Percentiles rank a stretch among this genome's conserved stretches.
These are phyloP conservation scores for Wickerhamomyces sp. DNA, from an alignment of 1,139 yeast genomes.

Conservation along the genomic window DNA sequence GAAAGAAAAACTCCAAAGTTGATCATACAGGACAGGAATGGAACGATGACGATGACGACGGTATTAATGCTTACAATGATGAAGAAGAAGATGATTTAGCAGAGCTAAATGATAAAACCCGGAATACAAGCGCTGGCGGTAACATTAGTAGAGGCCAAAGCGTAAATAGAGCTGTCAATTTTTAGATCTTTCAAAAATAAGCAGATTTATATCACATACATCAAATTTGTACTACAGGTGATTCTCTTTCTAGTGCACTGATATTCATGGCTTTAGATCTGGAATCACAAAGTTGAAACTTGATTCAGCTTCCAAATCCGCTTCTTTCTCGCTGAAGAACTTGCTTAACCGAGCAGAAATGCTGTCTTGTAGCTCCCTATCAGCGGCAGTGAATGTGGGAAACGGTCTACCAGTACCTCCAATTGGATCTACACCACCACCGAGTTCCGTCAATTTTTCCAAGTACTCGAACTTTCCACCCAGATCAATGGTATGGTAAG, in stretches of 20 bases:
- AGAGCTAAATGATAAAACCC: slow-evolving; percentile 1
- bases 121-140: neutral
- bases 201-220: too few species aligned
- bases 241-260: too few species aligned
- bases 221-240: too few species aligned
- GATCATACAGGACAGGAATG: slow-evolving; percentile 25
- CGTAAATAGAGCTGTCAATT: slow-evolving; percentile 24
- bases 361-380: slow-evolving; percentile 15
- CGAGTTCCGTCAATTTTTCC: slow-evolving; percentile 26
- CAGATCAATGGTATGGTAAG: slow-evolving; percentile 35
- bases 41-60: slow-evolving; percentile 21
- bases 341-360: slow-evolving; percentile 9
- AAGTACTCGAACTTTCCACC: slow-evolving; percentile 26
- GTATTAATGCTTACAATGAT: slow-evolving; percentile 1
- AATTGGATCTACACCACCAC: slow-evolving; percentile 28
- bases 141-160: slow-evolving; percentile 7
- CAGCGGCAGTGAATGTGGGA: slow-evolving; percentile 30
- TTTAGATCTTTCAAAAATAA: too few species aligned
- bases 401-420: slow-evolving; percentile 31
- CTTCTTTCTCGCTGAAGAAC: slow-evolving; percentile 14
- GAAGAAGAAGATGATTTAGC: slow-evolving; percentile 6
- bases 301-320: too few species aligned
- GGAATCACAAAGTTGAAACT: too few species aligned
- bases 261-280: too few species aligned
- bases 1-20: slow-evolving; percentile 13